A percentile compares a stretch with the other conserved stretches of the same genome.
Conservation (phyloP, 129 eudicot species). For the Cynara cardunculus region DNA sequence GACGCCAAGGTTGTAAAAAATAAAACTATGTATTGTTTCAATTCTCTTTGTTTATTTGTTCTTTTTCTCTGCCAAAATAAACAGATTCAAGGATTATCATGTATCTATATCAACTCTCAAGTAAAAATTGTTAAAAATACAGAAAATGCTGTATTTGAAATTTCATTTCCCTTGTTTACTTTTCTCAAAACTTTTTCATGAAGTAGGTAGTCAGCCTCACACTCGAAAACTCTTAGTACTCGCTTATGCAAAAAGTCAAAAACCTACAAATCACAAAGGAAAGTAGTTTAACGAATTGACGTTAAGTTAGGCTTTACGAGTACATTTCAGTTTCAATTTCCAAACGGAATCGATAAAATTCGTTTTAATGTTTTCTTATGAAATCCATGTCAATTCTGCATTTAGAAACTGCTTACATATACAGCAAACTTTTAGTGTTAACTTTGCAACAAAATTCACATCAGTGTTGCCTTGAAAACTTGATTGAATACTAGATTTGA, state of each 20-base stretch:
- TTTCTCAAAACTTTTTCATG: not conserved
- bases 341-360: not conserved
- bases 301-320: not conserved
- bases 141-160: not conserved
- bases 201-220: not conserved
- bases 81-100: not conserved
- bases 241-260: not conserved
- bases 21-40: not conserved
- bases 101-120: not conserved
- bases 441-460: not conserved
- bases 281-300: not conserved
- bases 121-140: not conserved
- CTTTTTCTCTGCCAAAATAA: not conserved
- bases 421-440: not conserved
- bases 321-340: not conserved
- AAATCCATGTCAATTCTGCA: not conserved
- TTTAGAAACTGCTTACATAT: not conserved
- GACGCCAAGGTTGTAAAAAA: not conserved
- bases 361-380: not conserved
- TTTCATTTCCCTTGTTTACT: not conserved
- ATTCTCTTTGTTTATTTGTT: not conserved
- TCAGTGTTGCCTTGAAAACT: not conserved
- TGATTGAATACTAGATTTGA: not conserved
- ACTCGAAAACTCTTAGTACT: not conserved
- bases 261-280: not conserved